These are phyloP conservation scores for Lojkania enalia DNA, from an alignment of 2,329 filamentous ascomycete species.

Conservation along the genomic window DNA sequence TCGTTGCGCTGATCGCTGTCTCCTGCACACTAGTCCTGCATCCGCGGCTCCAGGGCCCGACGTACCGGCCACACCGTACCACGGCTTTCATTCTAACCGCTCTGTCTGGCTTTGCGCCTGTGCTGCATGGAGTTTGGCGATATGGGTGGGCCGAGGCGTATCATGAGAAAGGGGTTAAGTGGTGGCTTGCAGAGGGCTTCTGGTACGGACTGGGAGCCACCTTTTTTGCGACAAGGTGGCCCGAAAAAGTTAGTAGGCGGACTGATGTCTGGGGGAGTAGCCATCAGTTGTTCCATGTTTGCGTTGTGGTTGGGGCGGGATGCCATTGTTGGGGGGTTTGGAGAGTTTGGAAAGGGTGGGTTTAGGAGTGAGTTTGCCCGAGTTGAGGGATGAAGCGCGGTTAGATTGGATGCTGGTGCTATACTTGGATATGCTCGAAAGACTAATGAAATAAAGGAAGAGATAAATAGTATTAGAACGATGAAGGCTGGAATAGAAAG, in stretches of 20 bases:
- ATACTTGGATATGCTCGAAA: too few species aligned
- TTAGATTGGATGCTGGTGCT: too few species aligned
- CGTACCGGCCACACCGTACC: slow-evolving; percentile 23
- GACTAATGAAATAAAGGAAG: too few species aligned
- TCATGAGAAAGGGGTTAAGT: slow-evolving; percentile 20
- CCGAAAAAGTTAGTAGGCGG: slow-evolving; percentile 15
- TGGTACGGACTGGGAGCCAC: slow-evolving; percentile 25
- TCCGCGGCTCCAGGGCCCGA: slow-evolving; percentile 35
- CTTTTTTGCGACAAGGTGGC: slow-evolving; percentile 23
- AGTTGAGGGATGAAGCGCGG: too few species aligned
- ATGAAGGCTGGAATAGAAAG: too few species aligned
- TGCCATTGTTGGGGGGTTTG: slow-evolving; percentile 30
- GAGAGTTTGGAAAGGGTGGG: slow-evolving; percentile 18
- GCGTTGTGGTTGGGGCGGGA: slow-evolving; percentile 22
- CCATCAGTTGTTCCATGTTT: slow-evolving; percentile 26
- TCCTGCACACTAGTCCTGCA: slow-evolving; percentile 42
- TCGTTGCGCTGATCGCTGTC: slow-evolving; percentile 30
- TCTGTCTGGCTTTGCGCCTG: slow-evolving; percentile 22
- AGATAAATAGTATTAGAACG: too few species aligned
- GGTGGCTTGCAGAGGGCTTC: slow-evolving; percentile 26
- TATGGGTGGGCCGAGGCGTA: slow-evolving; percentile 18
- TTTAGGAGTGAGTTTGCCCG: too few species aligned
- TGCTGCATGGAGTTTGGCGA: slow-evolving; percentile 20
- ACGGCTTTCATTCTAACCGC: slow-evolving; percentile 24
- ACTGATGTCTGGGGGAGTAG: slow-evolving; percentile 25